phyloP scores from a whole-genome alignment of 345 rosid species.

The Bretschneidera sinensis region DNA sequence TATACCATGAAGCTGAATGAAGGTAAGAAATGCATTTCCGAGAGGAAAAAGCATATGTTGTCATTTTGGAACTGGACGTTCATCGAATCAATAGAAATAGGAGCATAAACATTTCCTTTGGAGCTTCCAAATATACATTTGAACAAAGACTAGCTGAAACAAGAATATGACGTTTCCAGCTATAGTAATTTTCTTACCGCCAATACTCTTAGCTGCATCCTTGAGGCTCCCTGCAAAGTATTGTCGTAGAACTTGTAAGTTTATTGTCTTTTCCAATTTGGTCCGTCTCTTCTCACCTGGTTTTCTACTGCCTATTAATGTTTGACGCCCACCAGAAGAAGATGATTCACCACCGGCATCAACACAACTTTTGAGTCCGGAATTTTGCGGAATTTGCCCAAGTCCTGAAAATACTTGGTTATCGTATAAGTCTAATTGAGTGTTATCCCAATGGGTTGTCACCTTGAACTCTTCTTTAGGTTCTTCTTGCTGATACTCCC shows the following conservation, averaged over 20 bases:
- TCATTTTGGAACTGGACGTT: not conserved
- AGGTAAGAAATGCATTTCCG: too few relatives aligned
- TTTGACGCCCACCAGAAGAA: constrained; percentile 26
- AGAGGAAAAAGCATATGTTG: not conserved
- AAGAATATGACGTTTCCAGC: constrained; percentile 10
- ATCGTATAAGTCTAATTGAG: constrained; percentile 27
- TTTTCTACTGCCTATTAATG: constrained; percentile 39
- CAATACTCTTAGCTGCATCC: constrained; percentile 93
- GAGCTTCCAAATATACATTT: not conserved
- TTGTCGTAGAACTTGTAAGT: constrained; percentile 78
- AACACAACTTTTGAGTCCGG: constrained; percentile 26
- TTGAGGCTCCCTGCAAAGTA: constrained; percentile 94
- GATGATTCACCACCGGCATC: constrained; percentile 29
- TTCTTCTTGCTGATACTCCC: constrained; percentile 57
- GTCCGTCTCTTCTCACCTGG: constrained; percentile 57
- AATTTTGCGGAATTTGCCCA: constrained; percentile 29
- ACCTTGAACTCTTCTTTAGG: constrained; percentile 57
- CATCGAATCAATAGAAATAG: not conserved
- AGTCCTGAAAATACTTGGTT: constrained; percentile 34
- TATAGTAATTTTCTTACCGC: constrained; percentile 51
- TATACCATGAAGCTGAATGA: too few relatives aligned
- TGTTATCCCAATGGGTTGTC: constrained; percentile 36
- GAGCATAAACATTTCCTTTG: not conserved
- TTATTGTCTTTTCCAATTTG: constrained; percentile 79
- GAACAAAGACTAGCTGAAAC: not conserved